Percentiles rank a stretch among this genome's conserved stretches.
These are phyloP conservation scores for Tuber magnatum DNA, from an alignment of 495 filamentous ascomycete genomes.

Conservation along the genomic window DNA sequence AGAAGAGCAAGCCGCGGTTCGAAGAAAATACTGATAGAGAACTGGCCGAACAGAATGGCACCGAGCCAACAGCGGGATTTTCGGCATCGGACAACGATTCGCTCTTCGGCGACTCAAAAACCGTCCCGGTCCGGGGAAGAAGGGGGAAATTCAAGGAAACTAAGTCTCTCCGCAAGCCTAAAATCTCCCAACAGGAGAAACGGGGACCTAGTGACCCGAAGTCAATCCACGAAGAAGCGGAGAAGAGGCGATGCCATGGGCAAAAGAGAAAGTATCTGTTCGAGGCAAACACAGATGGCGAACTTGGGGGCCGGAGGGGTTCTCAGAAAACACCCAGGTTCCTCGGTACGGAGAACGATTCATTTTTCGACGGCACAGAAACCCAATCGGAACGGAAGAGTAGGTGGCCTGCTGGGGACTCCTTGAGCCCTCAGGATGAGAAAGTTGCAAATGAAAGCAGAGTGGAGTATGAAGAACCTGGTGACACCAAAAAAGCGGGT, in stretches of 20 bases:
- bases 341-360: neutral
- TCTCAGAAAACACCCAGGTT: neutral
- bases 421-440: neutral
- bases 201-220: neutral
- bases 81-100: neutral
- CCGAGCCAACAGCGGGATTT: neutral
- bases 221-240: neutral
- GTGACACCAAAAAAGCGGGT: neutral
- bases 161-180: neutral
- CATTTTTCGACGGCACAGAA: neutral
- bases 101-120: neutral
- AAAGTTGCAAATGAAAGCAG: neutral
- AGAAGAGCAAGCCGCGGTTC: neutral
- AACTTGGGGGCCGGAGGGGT: neutral
- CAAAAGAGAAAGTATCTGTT: neutral
- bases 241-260: neutral
- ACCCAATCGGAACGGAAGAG: neutral
- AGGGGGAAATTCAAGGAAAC: neutral
- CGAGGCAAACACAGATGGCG: neutral
- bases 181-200: neutral
- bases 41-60: neutral
- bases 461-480: neutral
- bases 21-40: neutral
- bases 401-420: neutral
- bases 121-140: neutral